phyloP scores from a whole-genome alignment of 1,284 basidiomycete species.

The Apiotrichum siamense region DNA sequence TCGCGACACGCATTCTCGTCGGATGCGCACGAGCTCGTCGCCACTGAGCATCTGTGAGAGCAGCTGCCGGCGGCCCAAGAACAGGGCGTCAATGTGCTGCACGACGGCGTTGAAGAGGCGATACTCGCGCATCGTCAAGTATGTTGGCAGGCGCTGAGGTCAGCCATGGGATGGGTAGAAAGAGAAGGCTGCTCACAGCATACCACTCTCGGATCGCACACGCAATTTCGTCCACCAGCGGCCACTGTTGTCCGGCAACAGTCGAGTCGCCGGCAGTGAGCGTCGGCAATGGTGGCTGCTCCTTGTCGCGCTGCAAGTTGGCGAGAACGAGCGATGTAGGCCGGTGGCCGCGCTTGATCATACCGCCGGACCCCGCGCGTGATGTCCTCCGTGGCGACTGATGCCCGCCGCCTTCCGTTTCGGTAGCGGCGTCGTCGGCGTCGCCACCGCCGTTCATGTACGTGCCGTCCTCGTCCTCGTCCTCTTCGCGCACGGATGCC shows the following conservation, averaged over 20 bases:
- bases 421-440: too few species aligned
- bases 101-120: constrained; percentile 78
- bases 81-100: constrained; percentile 84
- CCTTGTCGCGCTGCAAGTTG: constrained; percentile 51
- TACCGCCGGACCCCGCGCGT: neutral
- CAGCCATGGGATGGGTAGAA: constrained; percentile 5
- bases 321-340: constrained; percentile 33
- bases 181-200: too few species aligned
- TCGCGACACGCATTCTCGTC: constrained; percentile 78
- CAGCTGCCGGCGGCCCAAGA: constrained; percentile 80
- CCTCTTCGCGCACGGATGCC: constrained; percentile 66
- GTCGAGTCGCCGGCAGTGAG: constrained; percentile 91
- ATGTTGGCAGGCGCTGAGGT: constrained; percentile 64
- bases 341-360: constrained; percentile 18
- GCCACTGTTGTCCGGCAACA: constrained; percentile 69
- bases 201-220: constrained; percentile 95
- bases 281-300: constrained; percentile 82
- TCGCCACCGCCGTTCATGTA: constrained; percentile 1
- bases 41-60: constrained; percentile 79
- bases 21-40: constrained; percentile 76
- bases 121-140: constrained; percentile 84
- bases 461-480: constrained; percentile 54
- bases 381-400: neutral
- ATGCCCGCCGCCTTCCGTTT: too few species aligned
- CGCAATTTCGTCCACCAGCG: constrained; percentile 94